These are phyloP conservation scores for Saturnispora gosingensis DNA, from an alignment of 805 yeast species.

Conservation along the genomic window DNA sequence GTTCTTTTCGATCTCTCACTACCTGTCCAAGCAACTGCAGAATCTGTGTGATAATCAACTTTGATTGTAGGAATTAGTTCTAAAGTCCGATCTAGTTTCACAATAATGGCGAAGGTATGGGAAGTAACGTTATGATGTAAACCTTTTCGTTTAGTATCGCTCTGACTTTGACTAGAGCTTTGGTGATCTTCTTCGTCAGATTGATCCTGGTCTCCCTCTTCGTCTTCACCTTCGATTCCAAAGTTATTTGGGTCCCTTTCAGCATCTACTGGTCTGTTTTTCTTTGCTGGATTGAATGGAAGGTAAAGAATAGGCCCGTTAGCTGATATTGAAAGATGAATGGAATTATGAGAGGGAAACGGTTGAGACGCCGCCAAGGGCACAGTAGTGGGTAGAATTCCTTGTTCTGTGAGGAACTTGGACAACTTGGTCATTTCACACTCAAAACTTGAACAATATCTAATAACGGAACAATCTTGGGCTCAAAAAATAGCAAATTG, in stretches of 20 bases:
- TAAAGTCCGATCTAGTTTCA: constrained; percentile 35
- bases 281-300: constrained; percentile 28
- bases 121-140: constrained; percentile 25
- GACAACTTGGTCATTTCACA: constrained; percentile 1
- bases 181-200: constrained; percentile 9
- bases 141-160: neutral
- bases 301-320: constrained; percentile 28
- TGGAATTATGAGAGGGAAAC: neutral
- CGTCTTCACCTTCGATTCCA: constrained; percentile 12
- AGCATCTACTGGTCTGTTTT: constrained; percentile 9
- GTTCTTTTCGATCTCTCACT: constrained; percentile 35
- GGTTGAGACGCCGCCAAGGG: neutral
- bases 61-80: constrained; percentile 29
- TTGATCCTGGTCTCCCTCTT: constrained; percentile 17
- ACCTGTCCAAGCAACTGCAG: constrained; percentile 37
- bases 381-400: constrained; percentile 1
- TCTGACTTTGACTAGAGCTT: neutral
- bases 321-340: constrained; percentile 4
- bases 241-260: constrained; percentile 12
- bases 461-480: neutral
- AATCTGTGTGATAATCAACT: constrained; percentile 36
- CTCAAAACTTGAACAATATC: neutral
- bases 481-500: neutral
- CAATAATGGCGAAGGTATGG: constrained; percentile 43
- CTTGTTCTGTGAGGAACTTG: constrained; percentile 5